Base-by-base conservation (phyloP, 768 basidiomycete species). In the Suillus occidentalis region DNA sequence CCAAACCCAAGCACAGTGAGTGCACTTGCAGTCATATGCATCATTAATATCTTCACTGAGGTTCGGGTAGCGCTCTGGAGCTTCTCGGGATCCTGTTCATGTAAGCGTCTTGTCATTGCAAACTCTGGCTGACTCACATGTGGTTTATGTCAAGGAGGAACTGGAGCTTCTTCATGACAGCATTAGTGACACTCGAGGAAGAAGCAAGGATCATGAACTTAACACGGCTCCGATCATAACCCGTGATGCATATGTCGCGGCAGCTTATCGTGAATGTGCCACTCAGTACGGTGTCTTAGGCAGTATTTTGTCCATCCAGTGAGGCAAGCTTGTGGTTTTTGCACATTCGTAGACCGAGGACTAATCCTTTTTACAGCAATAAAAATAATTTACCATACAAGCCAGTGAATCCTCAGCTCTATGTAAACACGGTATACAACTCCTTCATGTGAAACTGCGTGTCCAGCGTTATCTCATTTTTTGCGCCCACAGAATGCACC, bases 211-310 rank as follows among this genome's bases (percentile, higher is more conserved):
- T 8, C 76, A 77, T 2, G 76, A 77, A 4, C 64, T 77, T 3
- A 66, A 67, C 14, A 86, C 85, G 0, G 84, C 87, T 0, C 87
- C 87, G 0, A 68, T 87, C 22, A 73, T 87, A 12, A 85, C 83
- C 2, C 78, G 83, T 16, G 84, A 82, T n/a, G 87, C 85, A 0
- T 80, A 80, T 49, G 68, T 79, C 16, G 65, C 71, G 0, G 75
- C 78, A 4, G 73, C 73, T n/a, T 76, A 76, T 57, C 67, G 60
- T 16, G 72, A 77, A 3, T 73, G 72, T n/a, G 63, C 75, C 10
- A 76, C 80, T 0, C 90, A 90, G 66, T 89, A 91, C 65, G 89
- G 89, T 0, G 83, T 91, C 1, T 67, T 90, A 0, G 89, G 90
- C 0, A 78, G 80, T 4, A 71, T 80, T 0, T 18, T 86, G 3